These are phyloP conservation scores for Mycena polygramma DNA, from an alignment of 768 basidiomycete species.

Conservation along the genomic window DNA sequence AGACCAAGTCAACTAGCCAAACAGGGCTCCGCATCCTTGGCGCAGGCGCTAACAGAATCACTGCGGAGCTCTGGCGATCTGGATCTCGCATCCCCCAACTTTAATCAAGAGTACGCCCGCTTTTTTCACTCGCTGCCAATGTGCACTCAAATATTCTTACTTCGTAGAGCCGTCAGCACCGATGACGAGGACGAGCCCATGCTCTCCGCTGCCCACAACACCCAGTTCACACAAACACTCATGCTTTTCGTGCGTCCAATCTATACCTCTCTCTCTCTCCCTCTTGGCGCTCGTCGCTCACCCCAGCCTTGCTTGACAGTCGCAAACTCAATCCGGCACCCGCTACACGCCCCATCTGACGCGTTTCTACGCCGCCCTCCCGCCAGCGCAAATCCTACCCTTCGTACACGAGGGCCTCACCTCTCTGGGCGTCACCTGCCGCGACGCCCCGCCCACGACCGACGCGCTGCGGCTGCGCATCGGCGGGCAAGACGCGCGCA, in stretches of 20 bases:
- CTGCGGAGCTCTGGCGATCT: conserved; percentile 82
- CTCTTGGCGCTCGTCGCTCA: not conserved
- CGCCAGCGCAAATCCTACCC: conserved; percentile 64
- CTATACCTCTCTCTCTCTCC: not conserved
- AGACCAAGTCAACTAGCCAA: conserved; percentile 81
- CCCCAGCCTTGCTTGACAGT: conserved; percentile 59
- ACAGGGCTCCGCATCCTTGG: conserved; percentile 65
- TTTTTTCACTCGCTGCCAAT: not conserved
- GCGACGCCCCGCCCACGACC: conserved; percentile 48
- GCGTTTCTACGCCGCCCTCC: conserved; percentile 79
- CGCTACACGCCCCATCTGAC: conserved; percentile 85
- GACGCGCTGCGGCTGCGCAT: conserved; percentile 61
- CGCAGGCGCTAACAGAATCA: conserved; percentile 77
- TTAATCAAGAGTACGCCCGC: conserved; percentile 48
- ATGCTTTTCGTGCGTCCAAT: conserved; percentile 81
- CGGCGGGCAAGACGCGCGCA: conserved; percentile 78
- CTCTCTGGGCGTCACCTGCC: conserved; percentile 63
- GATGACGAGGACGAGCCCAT: conserved; percentile 74
- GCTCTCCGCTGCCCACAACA: conserved; percentile 65
- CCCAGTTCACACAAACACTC: conserved; percentile 85
- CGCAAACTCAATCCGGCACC: conserved; percentile 83
- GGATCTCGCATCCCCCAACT: conserved; percentile 72
- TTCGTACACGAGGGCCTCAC: conserved; percentile 70
- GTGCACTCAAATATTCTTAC: not conserved
- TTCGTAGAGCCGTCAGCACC: conserved; percentile 39